Evolutionary conservation across 192 early-diverging fungal species (phyloP).

Genomic region (Umbelopsis vinacea): DNA sequence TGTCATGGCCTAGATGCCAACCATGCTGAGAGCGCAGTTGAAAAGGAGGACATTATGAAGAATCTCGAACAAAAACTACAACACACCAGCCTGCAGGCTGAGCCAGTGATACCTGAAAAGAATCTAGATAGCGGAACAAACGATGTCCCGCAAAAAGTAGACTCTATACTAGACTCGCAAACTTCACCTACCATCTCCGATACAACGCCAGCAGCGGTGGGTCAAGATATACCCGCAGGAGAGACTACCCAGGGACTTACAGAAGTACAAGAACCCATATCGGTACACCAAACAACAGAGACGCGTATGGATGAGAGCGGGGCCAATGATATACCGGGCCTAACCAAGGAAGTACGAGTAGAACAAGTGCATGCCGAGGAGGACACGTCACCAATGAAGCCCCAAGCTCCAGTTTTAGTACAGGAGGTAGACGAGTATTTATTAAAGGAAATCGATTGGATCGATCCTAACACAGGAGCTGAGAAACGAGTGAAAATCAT

Average conservation of each 20-base stretch:
- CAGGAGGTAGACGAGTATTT: slow-evolving; percentile 54
- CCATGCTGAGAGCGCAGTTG: not conserved
- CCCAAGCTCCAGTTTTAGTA: not conserved
- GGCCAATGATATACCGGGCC: no score
- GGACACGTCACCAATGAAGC: no score
- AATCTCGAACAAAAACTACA: not conserved
- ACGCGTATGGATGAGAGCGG: no score
- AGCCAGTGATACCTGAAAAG: not conserved
- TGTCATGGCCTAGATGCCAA: not conserved
- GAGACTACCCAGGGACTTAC: no score
- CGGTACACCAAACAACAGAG: no score
- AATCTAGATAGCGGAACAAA: not conserved
- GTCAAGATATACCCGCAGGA: no score
- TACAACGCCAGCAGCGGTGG: not conserved
- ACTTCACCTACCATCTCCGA: not conserved
- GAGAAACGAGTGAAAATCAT: slow-evolving; percentile 69
- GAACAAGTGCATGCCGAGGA: no score
- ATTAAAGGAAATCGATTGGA: slow-evolving; percentile 75
- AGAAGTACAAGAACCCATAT: no score
- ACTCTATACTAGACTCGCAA: not conserved
- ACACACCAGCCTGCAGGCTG: not conserved
- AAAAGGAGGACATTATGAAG: not conserved
- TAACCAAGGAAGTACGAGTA: not conserved
- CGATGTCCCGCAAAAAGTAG: not conserved
- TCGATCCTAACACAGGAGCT: slow-evolving; percentile 50